These are phyloP conservation scores for Ambispora gerdemannii DNA, from an alignment of 192 early-diverging fungal species.

Conservation along the genomic window DNA sequence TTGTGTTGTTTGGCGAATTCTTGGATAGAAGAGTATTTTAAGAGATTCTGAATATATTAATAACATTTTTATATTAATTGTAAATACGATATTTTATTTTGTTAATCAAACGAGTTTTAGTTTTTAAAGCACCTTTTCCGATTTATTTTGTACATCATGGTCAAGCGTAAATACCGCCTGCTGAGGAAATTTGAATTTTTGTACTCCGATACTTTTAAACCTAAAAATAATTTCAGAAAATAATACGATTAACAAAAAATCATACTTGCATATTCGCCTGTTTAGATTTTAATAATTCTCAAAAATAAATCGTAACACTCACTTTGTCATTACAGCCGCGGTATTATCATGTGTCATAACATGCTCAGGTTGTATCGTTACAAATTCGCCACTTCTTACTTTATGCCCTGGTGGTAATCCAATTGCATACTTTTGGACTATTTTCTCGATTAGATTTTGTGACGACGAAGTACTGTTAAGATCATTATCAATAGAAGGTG, in stretches of 20 bases:
- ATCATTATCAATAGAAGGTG: no score
- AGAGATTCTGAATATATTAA: slow-evolving; percentile 60
- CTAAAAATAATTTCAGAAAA: no score
- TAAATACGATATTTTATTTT: not conserved
- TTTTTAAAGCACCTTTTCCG: slow-evolving; percentile 63
- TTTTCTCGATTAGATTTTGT: slow-evolving; percentile 94
- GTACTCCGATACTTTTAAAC: slow-evolving; percentile 88
- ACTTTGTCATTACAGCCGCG: slow-evolving; percentile 89
- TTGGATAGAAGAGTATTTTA: slow-evolving; percentile 84
- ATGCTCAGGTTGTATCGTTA: slow-evolving; percentile 87
- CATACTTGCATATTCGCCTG: no score
- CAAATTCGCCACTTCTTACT: slow-evolving; percentile 90
- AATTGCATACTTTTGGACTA: slow-evolving; percentile 88
- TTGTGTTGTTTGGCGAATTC: slow-evolving; percentile 76
- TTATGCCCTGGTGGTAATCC: slow-evolving; percentile 61
- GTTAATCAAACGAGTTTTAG: not conserved
- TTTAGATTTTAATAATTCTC: no score
- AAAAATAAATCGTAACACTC: no score
- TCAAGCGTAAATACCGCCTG: slow-evolving; percentile 96
- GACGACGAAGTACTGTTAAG: slow-evolving; percentile 16
- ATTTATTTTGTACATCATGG: slow-evolving; percentile 97
- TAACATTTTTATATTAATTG: not conserved
- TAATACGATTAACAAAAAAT: no score
- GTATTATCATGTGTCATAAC: slow-evolving; percentile 98
- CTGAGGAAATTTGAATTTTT: slow-evolving; percentile 67